Conservation (phyloP, 2,329 filamentous ascomycete species). For the Aspergillus arachidicola region DNA sequence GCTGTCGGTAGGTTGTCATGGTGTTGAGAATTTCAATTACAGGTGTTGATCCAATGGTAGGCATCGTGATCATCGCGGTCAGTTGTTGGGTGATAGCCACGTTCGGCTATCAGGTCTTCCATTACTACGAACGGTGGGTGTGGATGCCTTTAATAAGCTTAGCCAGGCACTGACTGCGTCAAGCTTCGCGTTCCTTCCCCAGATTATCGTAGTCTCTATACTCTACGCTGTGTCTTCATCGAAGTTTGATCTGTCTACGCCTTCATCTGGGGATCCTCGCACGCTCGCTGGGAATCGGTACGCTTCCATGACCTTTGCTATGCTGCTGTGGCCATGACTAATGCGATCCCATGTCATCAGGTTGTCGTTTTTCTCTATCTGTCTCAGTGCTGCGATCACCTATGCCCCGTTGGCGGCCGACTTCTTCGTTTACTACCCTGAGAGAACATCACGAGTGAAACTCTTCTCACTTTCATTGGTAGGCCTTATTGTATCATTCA, state of each 20-base stretch:
- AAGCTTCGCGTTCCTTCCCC: conserved; percentile 66
- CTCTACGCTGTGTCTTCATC: conserved; percentile 64
- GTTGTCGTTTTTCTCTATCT: conserved; percentile 71
- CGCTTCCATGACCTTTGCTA: not conserved
- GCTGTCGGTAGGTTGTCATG: conserved; percentile 55
- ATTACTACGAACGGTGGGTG: conserved; percentile 64
- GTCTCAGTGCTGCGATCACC: conserved; percentile 65
- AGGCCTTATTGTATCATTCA: conserved; percentile 61
- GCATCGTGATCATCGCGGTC: conserved; percentile 64
- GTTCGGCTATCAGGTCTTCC: conserved; percentile 69
- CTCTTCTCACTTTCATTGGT: conserved; percentile 61
- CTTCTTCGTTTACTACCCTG: conserved; percentile 68
- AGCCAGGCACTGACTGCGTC: conserved; percentile 17
- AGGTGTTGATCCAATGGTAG: conserved; percentile 23
- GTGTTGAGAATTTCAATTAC: not conserved
- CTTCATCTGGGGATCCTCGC: conserved; percentile 54
- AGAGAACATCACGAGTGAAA: conserved; percentile 53
- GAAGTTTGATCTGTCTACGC: conserved; percentile 58
- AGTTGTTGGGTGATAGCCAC: conserved; percentile 66
- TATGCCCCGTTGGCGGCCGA: conserved; percentile 67
- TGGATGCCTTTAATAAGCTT: not conserved
- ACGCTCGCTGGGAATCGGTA: conserved; percentile 55
- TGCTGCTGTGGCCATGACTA: not conserved
- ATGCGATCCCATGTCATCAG: conserved; percentile 20
- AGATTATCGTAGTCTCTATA: conserved; percentile 62